These are phyloP conservation scores for Talaromyces sp. DNA, from an alignment of 2,329 filamentous ascomycete genomes.

Conservation along the genomic window DNA sequence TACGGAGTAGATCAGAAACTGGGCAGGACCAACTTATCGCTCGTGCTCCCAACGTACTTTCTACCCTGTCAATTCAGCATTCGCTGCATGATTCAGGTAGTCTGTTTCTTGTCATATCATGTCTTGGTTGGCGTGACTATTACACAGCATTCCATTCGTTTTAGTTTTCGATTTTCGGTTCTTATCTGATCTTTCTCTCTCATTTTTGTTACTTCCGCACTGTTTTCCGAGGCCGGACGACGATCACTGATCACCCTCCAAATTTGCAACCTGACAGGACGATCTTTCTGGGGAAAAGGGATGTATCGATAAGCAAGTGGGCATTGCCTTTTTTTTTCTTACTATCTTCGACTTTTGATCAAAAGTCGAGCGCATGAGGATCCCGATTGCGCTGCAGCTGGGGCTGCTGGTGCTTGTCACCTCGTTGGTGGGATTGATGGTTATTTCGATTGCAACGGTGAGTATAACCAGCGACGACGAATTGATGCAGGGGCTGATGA, in stretches of 20 bases:
- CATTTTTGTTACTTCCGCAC: background rate
- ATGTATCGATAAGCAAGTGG: conserved; percentile 8
- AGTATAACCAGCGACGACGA: conserved; percentile 6
- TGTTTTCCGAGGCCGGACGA: background rate
- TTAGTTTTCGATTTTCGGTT: background rate
- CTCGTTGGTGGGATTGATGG: conserved; percentile 70
- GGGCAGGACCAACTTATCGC: background rate
- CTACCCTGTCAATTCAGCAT: background rate
- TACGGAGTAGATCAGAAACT: background rate
- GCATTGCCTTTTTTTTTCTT: background rate
- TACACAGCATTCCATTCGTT: background rate
- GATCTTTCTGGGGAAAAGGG: background rate
- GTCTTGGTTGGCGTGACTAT: background rate
- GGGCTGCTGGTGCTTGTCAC: conserved; percentile 74
- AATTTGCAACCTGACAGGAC: background rate
- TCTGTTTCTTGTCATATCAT: background rate
- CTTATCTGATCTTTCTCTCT: background rate
- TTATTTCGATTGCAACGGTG: conserved; percentile 68
- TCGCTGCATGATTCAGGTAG: background rate
- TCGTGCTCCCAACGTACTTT: background rate
- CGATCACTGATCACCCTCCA: background rate
- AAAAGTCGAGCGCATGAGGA: conserved; percentile 60
- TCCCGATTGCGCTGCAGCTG: conserved; percentile 85
- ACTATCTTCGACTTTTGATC: background rate
- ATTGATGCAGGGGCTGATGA: background rate